Base-by-base conservation (phyloP, 495 filamentous ascomycete species). In the Talaromyces wortmannii region DNA sequence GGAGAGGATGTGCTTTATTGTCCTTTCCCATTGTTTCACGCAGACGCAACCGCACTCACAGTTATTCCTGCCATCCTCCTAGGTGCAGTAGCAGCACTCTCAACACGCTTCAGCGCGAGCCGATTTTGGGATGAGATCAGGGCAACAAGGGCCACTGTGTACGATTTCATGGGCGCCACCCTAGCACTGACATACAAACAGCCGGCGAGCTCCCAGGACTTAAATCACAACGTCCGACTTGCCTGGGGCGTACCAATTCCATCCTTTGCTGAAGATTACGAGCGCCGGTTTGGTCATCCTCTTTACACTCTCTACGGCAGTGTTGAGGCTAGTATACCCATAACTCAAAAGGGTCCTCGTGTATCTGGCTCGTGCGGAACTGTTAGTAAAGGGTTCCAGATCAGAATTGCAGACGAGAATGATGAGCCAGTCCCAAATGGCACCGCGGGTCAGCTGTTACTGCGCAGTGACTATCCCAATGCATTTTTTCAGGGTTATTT, bases 41-140 rank as follows among this genome's bases (percentile, higher is more conserved):
- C 47, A 49, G 47, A 49, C 47, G 47, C 47, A 49, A 49, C 47
- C 23, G 47, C 47, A 65, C 47, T 49, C 47, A 49, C 47, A 31
- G 29, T 49, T n/a, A 32, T 49, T n/a, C 47, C 47, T 32, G 47
- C 47, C 47, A 49, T 49, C 29, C 47, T 49, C 47, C 47, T 49
- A 31, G 47, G 47, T 15, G 47, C 47, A 49, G 47, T 49, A 32
- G 47, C 47, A 32, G 47, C 47, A 31, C 47, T 49, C 29, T 49
- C 47, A 8, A 49, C 47, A 49, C 47, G 47, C 47, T 49, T 49
- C 29, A 31, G 47, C 3, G 47, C 47, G 7, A 49, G 47, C 47
- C 47, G 47, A 49, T 32, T 49, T 29, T 49, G 47, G 47, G 47
- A 49, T 32, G 47, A 49, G 47, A 49, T 49, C 47, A 49, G 47